Base-by-base conservation (phyloP, 169 alveolate genomes). In the Plasmodium falciparum region DNA sequence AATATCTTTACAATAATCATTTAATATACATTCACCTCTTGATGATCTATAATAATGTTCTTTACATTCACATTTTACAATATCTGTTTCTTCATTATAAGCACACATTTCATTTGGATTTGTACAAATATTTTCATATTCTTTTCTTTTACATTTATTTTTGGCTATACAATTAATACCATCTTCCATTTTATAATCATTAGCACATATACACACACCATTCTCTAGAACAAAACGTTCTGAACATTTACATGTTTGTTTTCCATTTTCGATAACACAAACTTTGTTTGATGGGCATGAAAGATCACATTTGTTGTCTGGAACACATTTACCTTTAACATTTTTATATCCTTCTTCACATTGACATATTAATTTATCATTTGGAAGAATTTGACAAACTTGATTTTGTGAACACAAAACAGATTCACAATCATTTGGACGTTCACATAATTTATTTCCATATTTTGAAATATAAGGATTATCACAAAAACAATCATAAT, bases 111-210 rank as follows among this genome's bases (percentile, higher is more conserved):
- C 89, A 33, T 63, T 63, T 11, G 47, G 45, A 63, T 76, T 62
- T 8, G 62, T 63, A 39, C 89, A 76, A 1, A 49, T 56, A 45
- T 76, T 63, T 24, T 7, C n/a, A 39, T 76, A 63, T 26, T 76
- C 76, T 39, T 76, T 63, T 54, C 75, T 67, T 49, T 76, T 76
- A 43, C 89, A 76, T 65, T 76, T 76, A 76, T 76, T 76, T 50
- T 63, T 76, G 3, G 89, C 58, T 4, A 50, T 26, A 63, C 75
- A 76, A 22, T 50, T 13, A 26, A 9, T 8, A 20, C 59, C 76
- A n/a, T 50, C 33, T 13, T 72, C 69, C 2, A 24, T 67, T 0
- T 45, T 66, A 45, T 22, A 3, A 1, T 49, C 69, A 12, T 47
- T 22, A 39, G 26, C 12, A 39, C 89, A 76, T 6, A 49, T 17